phyloP scores from a whole-genome alignment of 2,329 filamentous ascomycete genomes.

The Curvularia sp. region DNA sequence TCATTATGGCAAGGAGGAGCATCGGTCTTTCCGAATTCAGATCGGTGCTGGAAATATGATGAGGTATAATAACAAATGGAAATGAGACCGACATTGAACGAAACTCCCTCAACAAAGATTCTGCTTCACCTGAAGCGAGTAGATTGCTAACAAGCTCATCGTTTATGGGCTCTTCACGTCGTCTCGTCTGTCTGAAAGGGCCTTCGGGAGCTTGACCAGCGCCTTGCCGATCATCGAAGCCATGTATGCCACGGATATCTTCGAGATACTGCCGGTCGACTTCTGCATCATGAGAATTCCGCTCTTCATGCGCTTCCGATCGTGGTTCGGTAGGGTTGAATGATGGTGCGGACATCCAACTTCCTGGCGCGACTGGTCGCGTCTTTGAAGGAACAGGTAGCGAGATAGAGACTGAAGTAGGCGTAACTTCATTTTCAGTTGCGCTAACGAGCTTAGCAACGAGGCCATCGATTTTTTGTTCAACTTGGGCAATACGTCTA shows the following conservation, averaged over 20 bases:
- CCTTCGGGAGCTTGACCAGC: slow-evolving; percentile 17
- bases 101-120: slow-evolving; percentile 36
- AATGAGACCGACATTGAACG: slow-evolving; percentile 27
- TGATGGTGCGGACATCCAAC: slow-evolving; percentile 37
- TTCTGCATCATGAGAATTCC: slow-evolving; percentile 20
- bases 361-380: slow-evolving; percentile 28
- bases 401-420: background rate
- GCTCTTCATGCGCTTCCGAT: slow-evolving; percentile 14
- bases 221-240: slow-evolving; percentile 28
- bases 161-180: slow-evolving; percentile 32
- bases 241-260: slow-evolving; percentile 37
- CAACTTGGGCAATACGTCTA: slow-evolving; percentile 47
- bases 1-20: slow-evolving; percentile 43
- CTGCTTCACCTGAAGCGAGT: slow-evolving; percentile 35
- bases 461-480: slow-evolving; percentile 47
- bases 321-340: slow-evolving; percentile 25
- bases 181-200: slow-evolving; percentile 26
- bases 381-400: background rate
- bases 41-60: slow-evolving; percentile 21
- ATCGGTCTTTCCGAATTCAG: slow-evolving; percentile 39
- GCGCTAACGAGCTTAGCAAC: slow-evolving; percentile 40
- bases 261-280: slow-evolving; percentile 35
- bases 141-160: slow-evolving; percentile 30
- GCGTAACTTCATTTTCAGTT: slow-evolving; percentile 1
- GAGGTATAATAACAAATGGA: slow-evolving; percentile 40